Evolutionary conservation across 768 basidiomycete species (phyloP).

Genomic region (Amanita rubescens): DNA sequence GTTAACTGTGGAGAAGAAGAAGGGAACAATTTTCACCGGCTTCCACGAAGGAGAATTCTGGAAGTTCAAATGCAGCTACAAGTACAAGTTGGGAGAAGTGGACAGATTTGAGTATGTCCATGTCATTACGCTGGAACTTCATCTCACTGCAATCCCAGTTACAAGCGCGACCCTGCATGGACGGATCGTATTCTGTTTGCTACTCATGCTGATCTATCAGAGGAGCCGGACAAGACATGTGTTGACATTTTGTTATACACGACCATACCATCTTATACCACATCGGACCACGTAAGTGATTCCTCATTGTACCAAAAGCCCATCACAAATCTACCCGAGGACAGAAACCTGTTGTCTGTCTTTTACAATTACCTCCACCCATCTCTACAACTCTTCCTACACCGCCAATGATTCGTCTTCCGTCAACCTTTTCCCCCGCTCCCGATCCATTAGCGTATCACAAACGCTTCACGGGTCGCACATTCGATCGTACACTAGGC

Average conservation of each 20-base stretch:
- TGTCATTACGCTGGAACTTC: neutral
- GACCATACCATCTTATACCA: slow-evolving; percentile 73
- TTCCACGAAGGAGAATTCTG: slow-evolving; percentile 84
- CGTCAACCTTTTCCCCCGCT: slow-evolving; percentile 38
- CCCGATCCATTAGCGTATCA: slow-evolving; percentile 46
- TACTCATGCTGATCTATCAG: slow-evolving; percentile 59
- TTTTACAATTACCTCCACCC: slow-evolving; percentile 55
- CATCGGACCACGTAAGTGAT: slow-evolving; percentile 78
- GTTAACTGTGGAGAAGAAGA: slow-evolving; percentile 52
- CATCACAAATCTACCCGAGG: neutral
- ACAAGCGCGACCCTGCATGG: slow-evolving; percentile 79
- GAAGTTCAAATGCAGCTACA: slow-evolving; percentile 88
- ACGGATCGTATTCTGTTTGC: slow-evolving; percentile 89
- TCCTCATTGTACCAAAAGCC: neutral
- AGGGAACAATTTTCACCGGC: slow-evolving; percentile 61
- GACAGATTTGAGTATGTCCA: slow-evolving; percentile 70
- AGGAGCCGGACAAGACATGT: slow-evolving; percentile 39
- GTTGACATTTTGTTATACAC: slow-evolving; percentile 71
- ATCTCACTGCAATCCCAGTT: slow-evolving; percentile 27
- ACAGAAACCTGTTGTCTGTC: slow-evolving; percentile 81
- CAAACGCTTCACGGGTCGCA: slow-evolving; percentile 61
- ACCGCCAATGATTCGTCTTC: slow-evolving; percentile 43
- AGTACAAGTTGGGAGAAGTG: slow-evolving; percentile 74
- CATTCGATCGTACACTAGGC: slow-evolving; percentile 70
- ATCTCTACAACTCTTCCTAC: slow-evolving; percentile 9